Base-by-base conservation (phyloP, 148 eudicot species). In the Silene latifolia region DNA sequence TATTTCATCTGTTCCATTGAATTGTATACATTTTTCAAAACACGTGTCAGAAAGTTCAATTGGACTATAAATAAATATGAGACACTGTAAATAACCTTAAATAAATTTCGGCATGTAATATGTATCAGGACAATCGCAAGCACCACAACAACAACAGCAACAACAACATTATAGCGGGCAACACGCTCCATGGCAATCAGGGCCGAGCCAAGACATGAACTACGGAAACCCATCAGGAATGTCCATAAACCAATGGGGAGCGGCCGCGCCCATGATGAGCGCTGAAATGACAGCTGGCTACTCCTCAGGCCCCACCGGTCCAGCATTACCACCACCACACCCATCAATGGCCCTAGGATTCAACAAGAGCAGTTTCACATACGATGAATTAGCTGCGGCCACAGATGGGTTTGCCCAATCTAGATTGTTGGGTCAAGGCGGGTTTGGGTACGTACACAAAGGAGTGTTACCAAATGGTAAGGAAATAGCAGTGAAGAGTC, bases 401-500 rank as follows among this genome's bases (percentile, higher is more conserved):
- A 92, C 94, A 5, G 71, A 73, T 13, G 88, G 89, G 17, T 92
- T 92, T 29, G 73, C 90, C 0, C 78, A 81, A 53, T 69, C 61
- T 2, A 84, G 85, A 15, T 47, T 92, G 17, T 69, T 92, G 56
- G 97, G 97, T 3, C 90, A 92, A 46, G 97, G 97, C 6, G 97
- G 97, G 32, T 92, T 92, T 18, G 97, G 97, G 24, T 89, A 69
- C 58, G 97, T 92, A 0, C 86, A 92, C 74, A 92, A 89, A 71
- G 97, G 97, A 0, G 87, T 90, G 24, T 24, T 92, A 20, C 91
- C 92, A 0, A 88, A 88, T 47, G 97, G 97, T 0, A 92, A 86
- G 39, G 92, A 87, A 63, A 68, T 92, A 8, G 97, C 97, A 0
- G 92, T 92, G 8, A 92, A 92, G 76, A 92, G 97, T 62, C 84